Evolutionary conservation across 257 asterid genomes (phyloP).

Genomic region (Nicotiana sylvestris): DNA sequence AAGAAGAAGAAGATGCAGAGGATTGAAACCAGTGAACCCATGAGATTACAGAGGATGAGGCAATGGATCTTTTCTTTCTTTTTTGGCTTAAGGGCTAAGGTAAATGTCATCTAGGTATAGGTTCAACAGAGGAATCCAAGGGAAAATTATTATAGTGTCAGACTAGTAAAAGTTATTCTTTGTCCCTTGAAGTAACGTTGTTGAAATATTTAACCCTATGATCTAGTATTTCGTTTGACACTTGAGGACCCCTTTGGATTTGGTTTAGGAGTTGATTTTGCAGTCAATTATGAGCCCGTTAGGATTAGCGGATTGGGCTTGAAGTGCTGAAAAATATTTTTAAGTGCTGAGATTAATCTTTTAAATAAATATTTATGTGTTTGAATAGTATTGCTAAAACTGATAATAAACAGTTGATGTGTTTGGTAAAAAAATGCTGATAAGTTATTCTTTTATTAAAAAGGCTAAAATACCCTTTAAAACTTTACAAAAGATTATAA

Average conservation of each 20-base stretch:
- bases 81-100: not conserved
- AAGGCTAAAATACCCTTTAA: no score
- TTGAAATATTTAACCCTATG: not conserved
- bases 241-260: not conserved
- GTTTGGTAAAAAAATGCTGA: no score
- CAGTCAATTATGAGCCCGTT: no score
- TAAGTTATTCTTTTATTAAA: no score
- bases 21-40: constrained; percentile 9
- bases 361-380: no score
- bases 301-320: no score
- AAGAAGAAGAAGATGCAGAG: constrained; percentile 17
- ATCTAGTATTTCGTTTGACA: not conserved
- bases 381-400: no score
- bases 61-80: not conserved
- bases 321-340: no score
- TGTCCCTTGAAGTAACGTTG: not conserved
- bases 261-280: not conserved
- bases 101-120: not conserved
- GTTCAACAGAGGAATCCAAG: not conserved
- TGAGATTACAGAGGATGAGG: not conserved
- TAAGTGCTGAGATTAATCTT: no score
- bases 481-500: no score
- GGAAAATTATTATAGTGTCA: not conserved
- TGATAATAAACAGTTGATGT: no score
- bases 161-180: not conserved